These are phyloP conservation scores for Nakazawaea wickerhamii DNA, from an alignment of 805 yeast genomes.

Conservation along the genomic window DNA sequence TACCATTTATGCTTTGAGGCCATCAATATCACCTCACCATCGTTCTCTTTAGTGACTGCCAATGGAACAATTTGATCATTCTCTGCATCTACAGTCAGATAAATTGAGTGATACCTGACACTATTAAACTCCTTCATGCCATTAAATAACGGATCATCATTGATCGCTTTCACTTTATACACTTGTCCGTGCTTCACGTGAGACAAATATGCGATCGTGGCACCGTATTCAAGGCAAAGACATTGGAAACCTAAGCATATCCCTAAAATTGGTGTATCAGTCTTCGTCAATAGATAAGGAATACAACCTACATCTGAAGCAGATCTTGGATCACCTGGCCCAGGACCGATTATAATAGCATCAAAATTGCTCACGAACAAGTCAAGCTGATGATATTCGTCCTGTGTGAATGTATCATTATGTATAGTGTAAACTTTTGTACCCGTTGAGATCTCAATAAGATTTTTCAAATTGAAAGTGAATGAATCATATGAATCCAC, in stretches of 20 bases:
- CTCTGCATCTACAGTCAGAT: slow-evolving; percentile 29
- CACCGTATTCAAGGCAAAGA: slow-evolving; percentile 60
- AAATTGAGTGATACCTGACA: slow-evolving; percentile 87
- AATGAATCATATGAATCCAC: slow-evolving; percentile 96
- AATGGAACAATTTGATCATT: slow-evolving; percentile 43
- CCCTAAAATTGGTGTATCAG: slow-evolving; percentile 71
- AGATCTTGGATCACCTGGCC: slow-evolving; percentile 85
- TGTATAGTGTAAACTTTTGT: slow-evolving; percentile 52
- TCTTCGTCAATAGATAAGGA: slow-evolving; percentile 40
- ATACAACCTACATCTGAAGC: slow-evolving; percentile 69
- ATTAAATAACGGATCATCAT: slow-evolving; percentile 32
- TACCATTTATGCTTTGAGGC: slow-evolving; percentile 55
- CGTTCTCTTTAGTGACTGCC: slow-evolving; percentile 49
- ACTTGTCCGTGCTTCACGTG: slow-evolving; percentile 84
- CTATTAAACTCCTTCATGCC: slow-evolving; percentile 49
- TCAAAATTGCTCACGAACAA: slow-evolving; percentile 49
- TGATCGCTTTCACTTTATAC: slow-evolving; percentile 36
- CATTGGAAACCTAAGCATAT: slow-evolving; percentile 93
- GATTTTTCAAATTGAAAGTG: slow-evolving; percentile 69
- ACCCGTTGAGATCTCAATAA: slow-evolving; percentile 50
- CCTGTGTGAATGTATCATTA: slow-evolving; percentile 46
- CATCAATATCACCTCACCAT: slow-evolving; percentile 53
- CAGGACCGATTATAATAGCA: slow-evolving; percentile 89
- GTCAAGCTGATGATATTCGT: slow-evolving; percentile 30
- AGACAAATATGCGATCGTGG: slow-evolving; percentile 43